Evolutionary conservation across 139 green algal genomes (phyloP).

Genomic region (Chlamydomonas sphaeroides): DNA sequence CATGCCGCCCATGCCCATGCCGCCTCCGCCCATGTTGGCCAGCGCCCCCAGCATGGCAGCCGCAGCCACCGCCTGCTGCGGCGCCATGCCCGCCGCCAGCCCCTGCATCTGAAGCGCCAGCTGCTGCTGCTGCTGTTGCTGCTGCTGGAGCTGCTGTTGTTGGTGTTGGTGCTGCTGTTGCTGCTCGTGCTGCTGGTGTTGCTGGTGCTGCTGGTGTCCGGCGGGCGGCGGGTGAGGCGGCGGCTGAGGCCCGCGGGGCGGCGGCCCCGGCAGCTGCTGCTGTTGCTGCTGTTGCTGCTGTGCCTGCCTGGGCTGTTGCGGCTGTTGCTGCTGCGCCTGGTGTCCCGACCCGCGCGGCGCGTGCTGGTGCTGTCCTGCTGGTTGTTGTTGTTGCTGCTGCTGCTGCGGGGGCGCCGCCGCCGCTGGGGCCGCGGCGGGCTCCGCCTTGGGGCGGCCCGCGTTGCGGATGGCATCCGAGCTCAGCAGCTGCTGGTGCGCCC

Average conservation of each 20-base stretch:
- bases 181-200: neutral
- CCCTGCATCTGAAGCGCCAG: constrained; percentile 12
- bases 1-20: neutral
- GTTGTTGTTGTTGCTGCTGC: constrained; percentile 6
- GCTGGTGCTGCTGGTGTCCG: neutral
- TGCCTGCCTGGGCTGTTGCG: neutral
- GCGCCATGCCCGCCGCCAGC: constrained; percentile 18
- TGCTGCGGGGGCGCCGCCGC: neutral
- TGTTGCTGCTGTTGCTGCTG: constrained; percentile 15
- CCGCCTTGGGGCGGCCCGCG: constrained; percentile 9
- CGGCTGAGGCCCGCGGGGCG: constrained; percentile 2
- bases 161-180: neutral
- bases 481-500: constrained; percentile 56
- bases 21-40: neutral
- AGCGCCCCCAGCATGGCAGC: constrained; percentile 14
- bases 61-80: constrained; percentile 19
- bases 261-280: constrained; percentile 2
- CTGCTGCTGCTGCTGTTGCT: constrained; percentile 17
- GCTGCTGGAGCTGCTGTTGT: constrained; percentile 23
- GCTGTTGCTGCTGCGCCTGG: neutral
- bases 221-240: no score
- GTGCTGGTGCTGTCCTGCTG: neutral
- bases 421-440: neutral
- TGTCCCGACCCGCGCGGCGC: neutral
- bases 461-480: constrained; percentile 34